Percentiles rank a stretch among this genome's conserved stretches.
Evolutionary conservation across 805 yeast genomes (phyloP).

Genomic region (Teunomyces kruisii): DNA sequence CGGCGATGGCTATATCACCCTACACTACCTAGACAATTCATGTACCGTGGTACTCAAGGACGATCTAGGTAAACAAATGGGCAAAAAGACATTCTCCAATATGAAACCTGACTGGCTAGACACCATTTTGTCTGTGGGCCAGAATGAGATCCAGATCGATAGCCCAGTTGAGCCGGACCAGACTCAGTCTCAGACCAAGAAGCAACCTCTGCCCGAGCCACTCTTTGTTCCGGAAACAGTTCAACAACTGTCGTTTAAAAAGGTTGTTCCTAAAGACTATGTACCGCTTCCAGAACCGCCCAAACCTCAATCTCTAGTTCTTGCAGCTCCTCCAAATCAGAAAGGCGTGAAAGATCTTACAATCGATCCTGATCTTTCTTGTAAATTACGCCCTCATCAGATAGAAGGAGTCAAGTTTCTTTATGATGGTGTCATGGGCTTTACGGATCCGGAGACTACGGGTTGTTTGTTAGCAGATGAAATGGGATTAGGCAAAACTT

Average conservation of each 20-base stretch:
- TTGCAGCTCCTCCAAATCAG: not conserved
- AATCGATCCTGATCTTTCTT: slow-evolving; percentile 58
- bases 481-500: slow-evolving; percentile 89
- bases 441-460: slow-evolving; percentile 44
- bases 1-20: slow-evolving; percentile 71
- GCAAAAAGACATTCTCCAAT: slow-evolving; percentile 10
- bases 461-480: slow-evolving; percentile 95
- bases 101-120: slow-evolving; percentile 11
- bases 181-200: not conserved
- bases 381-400: slow-evolving; percentile 78
- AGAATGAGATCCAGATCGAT: slow-evolving; percentile 64
- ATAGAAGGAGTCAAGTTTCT: slow-evolving; percentile 78
- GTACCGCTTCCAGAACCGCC: not conserved
- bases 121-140: slow-evolving; percentile 49
- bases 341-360: not conserved
- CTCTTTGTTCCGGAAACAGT: not conserved
- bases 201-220: not conserved
- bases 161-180: slow-evolving; percentile 32
- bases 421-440: slow-evolving; percentile 80
- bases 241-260: not conserved
- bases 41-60: slow-evolving; percentile 9
- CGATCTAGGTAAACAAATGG: slow-evolving; percentile 8
- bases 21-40: slow-evolving; percentile 10
- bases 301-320: not conserved
- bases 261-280: not conserved